These are phyloP conservation scores for Vachellia pachyceras DNA, from an alignment of 306 rosid genomes.

Conservation along the genomic window DNA sequence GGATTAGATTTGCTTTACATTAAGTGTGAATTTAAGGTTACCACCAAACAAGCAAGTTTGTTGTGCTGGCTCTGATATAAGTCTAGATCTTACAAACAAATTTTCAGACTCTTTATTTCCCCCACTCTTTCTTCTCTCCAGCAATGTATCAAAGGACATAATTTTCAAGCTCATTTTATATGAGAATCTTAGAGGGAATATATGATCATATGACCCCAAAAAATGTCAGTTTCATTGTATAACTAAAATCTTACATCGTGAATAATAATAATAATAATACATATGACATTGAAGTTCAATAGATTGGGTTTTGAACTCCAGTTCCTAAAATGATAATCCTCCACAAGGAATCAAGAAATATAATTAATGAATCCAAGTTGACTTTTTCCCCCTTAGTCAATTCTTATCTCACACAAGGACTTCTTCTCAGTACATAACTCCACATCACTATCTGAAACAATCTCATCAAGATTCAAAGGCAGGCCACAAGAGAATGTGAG, in stretches of 20 bases:
- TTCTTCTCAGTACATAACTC: slow-evolving; percentile 28
- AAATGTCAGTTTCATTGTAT: slow-evolving; percentile 11
- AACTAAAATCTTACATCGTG: slow-evolving; percentile 21
- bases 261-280: slow-evolving; percentile 32
- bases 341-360: slow-evolving; percentile 43
- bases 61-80: background rate
- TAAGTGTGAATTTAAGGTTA: too few species aligned
- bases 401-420: slow-evolving; percentile 46
- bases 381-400: slow-evolving; percentile 1
- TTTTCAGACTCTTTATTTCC: too few species aligned
- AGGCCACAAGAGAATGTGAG: slow-evolving; percentile 40
- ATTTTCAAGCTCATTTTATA: background rate
- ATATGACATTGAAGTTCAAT: slow-evolving; percentile 56
- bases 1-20: background rate
- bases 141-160: too few species aligned
- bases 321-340: slow-evolving; percentile 13
- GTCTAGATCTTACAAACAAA: background rate
- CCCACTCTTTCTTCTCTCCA: too few species aligned
- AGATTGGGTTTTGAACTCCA: slow-evolving; percentile 63
- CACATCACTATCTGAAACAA: slow-evolving; percentile 67
- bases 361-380: background rate
- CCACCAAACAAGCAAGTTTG: too few species aligned
- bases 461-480: slow-evolving; percentile 49
- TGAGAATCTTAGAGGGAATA: background rate
- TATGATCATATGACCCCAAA: slow-evolving; percentile 8